These are phyloP conservation scores for Phytophthora multivora DNA, from an alignment of 352 stramenopile genomes.

Conservation along the genomic window DNA sequence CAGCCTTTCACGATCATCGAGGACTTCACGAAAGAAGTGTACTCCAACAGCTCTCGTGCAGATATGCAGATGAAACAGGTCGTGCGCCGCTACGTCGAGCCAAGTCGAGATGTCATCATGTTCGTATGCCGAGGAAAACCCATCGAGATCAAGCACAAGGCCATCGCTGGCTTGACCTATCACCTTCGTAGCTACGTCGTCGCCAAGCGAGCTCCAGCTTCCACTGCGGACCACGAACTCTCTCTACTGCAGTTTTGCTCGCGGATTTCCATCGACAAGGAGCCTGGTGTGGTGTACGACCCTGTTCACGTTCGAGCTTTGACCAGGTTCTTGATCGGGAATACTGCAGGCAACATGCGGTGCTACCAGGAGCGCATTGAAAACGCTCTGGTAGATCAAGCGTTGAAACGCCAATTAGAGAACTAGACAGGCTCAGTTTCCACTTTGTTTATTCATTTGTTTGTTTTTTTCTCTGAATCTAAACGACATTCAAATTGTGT, in stretches of 20 bases:
- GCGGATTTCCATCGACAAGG: conserved; percentile 53
- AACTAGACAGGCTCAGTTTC: neutral
- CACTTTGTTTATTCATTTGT: neutral
- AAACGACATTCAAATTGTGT: neutral
- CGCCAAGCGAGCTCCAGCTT: conserved; percentile 39
- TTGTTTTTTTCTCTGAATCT: too few species aligned
- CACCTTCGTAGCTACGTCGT: conserved; percentile 39
- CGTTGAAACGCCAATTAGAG: neutral
- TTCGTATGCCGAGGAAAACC: conserved; percentile 25
- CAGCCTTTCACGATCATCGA: conserved; percentile 35
- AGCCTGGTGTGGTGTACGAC: conserved; percentile 27
- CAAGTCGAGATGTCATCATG: conserved; percentile 27
- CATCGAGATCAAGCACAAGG: conserved; percentile 33
- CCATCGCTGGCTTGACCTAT: conserved; percentile 23
- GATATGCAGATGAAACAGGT: conserved; percentile 37
- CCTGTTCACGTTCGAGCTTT: conserved; percentile 40
- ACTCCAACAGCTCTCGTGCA: conserved; percentile 28
- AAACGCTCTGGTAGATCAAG: conserved; percentile 9
- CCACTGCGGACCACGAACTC: conserved; percentile 31
- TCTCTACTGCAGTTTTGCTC: conserved; percentile 59
- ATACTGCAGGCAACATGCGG: conserved; percentile 3
- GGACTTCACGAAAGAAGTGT: conserved; percentile 34
- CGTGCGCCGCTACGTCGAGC: conserved; percentile 31
- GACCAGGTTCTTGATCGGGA: conserved; percentile 19
- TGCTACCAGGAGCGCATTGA: conserved; percentile 9